Base-by-base conservation (phyloP, 2,329 filamentous ascomycete genomes). In the Trichoderma brevicompactum region DNA sequence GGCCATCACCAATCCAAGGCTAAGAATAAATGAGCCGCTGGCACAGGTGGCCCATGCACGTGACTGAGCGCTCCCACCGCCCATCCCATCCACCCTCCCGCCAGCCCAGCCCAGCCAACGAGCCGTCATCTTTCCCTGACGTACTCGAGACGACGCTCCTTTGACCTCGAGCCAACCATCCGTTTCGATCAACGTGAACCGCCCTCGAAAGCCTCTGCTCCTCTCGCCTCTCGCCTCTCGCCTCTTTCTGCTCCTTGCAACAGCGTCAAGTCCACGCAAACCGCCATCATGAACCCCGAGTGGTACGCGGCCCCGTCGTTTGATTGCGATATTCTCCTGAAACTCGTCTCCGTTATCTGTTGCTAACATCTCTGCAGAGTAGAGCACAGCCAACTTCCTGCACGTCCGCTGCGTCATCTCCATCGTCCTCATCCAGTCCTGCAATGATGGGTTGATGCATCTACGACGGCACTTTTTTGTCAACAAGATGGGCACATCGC, bases 241-340 rank as follows among this genome's bases (percentile, higher is more conserved):
- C 46, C 65, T 67, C 59, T 58, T 28, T 66, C 66, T 66, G 63
- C 67, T 68, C 70, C 71, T 38, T 10, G 36, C 10, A 52, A 69
- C 75, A 73, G 71, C 74, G 72, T 65, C 69, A 44, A 68, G 67
- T 52, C 44, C 60, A 67, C 68, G 7, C 28, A 38, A 53, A 62
- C 75, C 77, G 76, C 79, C 85, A 92, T 74, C 78, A 95, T 95
- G 92, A 95, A 95, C 86, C 92, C 92, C 78, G 92, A 95, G 92
- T 95, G 86, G 92, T 95, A 89, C 78, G 91, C 88, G 74, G 70
- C 67, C 55, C 34, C 15, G 19, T 71, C 69, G 68, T 63, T 50
- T 28, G 69, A 69, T 70, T 70, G 72, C 70, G 72, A 72, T 70
- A 68, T 66, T 72, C 74, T 72, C 74, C 74, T 77, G 70, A 73